Evolutionary conservation across 129 eudicot species (phyloP).

Genomic region (Pseudognaphalium luteoalbum): DNA sequence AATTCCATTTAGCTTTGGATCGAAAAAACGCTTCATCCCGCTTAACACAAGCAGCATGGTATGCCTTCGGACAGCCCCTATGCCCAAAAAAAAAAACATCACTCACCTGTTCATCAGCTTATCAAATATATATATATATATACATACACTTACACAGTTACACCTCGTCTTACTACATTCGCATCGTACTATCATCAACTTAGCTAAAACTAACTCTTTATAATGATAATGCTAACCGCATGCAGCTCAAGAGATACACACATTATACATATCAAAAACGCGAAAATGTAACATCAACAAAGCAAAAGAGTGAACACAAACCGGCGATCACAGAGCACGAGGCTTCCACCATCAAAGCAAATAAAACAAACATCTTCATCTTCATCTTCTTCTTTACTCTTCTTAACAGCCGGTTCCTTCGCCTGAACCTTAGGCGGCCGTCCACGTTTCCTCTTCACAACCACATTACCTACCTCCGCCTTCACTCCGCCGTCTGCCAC

Average conservation of each 20-base stretch:
- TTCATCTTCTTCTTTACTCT: slow-evolving; percentile 69
- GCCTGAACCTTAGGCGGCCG: slow-evolving; percentile 61
- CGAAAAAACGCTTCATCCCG: slow-evolving; percentile 82
- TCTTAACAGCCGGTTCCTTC: slow-evolving; percentile 43
- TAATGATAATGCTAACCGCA: slow-evolving; percentile 16
- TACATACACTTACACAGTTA: too few species aligned
- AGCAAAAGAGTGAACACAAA: slow-evolving; percentile 39
- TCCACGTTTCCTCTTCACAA: slow-evolving; percentile 78
- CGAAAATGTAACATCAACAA: slow-evolving; percentile 13
- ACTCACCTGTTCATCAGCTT: background rate
- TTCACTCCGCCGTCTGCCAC: slow-evolving; percentile 14
- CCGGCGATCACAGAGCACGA: slow-evolving; percentile 95
- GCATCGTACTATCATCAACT: slow-evolving; percentile 10
- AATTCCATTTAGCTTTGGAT: slow-evolving; percentile 74
- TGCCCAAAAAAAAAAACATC: slow-evolving; percentile 21
- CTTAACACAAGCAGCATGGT: slow-evolving; percentile 83
- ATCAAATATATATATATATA: too few species aligned
- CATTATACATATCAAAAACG: slow-evolving; percentile 6
- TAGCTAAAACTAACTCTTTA: background rate
- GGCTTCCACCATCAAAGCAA: slow-evolving; percentile 93
- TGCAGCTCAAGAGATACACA: slow-evolving; percentile 16
- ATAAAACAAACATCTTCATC: slow-evolving; percentile 98
- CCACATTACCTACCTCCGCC: slow-evolving; percentile 23
- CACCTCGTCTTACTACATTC: background rate
- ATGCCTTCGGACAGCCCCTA: slow-evolving; percentile 95